Base-by-base conservation (phyloP, 345 rosid species). In the Pugionium cornutum region DNA sequence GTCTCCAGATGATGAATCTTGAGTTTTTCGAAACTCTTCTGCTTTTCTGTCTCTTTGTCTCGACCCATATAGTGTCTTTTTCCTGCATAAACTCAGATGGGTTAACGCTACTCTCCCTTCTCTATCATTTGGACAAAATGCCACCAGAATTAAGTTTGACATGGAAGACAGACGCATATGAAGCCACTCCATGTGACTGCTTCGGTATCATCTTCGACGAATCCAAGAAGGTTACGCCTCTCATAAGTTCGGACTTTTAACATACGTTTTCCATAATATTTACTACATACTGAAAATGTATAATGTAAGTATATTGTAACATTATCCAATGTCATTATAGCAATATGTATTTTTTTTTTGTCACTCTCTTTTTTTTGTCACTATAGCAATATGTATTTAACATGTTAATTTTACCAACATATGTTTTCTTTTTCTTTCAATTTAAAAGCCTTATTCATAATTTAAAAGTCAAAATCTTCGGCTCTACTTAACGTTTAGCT, bases 121-220 rank as follows among this genome's bases (percentile, higher is more conserved):
- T 35, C 72, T 70, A 71, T 46, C 84, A 68, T 66, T 84, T 88
- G 86, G 62, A 49, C 6, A 58, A 51, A 52, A 74, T 79, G 28
- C 88, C 86, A 50, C 53, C 70, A 26, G 58, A 75, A 6, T 26
- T 85, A 11, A 42, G 43, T 28, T 82, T 76, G 1, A 70, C 76
- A 53, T 89, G 92, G 89, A 71, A 48, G 64, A 10, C 26, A 41
- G 76, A 81, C 35, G 53, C 81, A 45, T 76, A 87, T 8, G 78
- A 78, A 64, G 35, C 81, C 53, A 76, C 65, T 62, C 85, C 88
- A 3, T 88, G 92, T 68, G 61, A 70, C 5, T 89, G 92, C 92
- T 50, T 69, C 0, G 89, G 92, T 47, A 57, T 89, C 26, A 72
- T 42, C 30, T 88, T 92, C 64, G 77, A 83, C 51, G 67, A 53